Conservation (phyloP, 1,284 basidiomycete species). For the Leucoagaricus sp. region DNA sequence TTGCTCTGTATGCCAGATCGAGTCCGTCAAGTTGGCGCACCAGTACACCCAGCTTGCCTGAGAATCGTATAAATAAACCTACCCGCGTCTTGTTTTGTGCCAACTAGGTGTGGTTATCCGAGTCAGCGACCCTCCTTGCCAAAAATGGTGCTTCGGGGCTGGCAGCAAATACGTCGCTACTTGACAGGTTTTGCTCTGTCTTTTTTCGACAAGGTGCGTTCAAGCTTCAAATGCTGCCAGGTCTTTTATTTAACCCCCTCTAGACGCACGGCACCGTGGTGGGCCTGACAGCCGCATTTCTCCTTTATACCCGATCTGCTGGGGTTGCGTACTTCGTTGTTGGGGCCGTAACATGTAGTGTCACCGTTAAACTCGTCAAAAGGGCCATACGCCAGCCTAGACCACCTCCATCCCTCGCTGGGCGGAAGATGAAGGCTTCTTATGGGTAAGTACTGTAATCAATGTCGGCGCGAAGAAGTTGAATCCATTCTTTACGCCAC, state of each 20-base stretch:
- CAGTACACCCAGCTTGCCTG: too few species aligned
- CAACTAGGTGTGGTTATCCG: too few species aligned
- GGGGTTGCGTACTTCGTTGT: conserved; percentile 68
- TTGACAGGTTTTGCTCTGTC: conserved; percentile 24
- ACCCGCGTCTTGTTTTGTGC: too few species aligned
- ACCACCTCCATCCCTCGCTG: conserved; percentile 43
- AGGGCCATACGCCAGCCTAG: conserved; percentile 68
- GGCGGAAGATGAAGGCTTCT: conserved; percentile 46
- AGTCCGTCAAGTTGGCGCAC: too few species aligned
- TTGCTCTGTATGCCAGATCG: too few species aligned
- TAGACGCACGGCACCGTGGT: conserved; percentile 54
- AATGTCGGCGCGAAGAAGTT: not conserved
- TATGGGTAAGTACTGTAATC: conserved; percentile 53
- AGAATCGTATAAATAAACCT: too few species aligned
- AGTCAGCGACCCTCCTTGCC: not conserved
- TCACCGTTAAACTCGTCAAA: conserved; percentile 74
- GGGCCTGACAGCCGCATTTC: conserved; percentile 50
- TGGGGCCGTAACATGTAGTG: conserved; percentile 63
- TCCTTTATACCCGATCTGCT: conserved; percentile 69
- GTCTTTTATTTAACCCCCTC: not conserved
- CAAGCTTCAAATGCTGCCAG: not conserved
- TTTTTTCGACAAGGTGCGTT: conserved; percentile 34
- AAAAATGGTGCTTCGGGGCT: not conserved
- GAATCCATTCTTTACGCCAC: not conserved
- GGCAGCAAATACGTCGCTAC: not conserved